Evolutionary conservation across 106 monocot species (phyloP).

Genomic region (Amphibolis antarctica): DNA sequence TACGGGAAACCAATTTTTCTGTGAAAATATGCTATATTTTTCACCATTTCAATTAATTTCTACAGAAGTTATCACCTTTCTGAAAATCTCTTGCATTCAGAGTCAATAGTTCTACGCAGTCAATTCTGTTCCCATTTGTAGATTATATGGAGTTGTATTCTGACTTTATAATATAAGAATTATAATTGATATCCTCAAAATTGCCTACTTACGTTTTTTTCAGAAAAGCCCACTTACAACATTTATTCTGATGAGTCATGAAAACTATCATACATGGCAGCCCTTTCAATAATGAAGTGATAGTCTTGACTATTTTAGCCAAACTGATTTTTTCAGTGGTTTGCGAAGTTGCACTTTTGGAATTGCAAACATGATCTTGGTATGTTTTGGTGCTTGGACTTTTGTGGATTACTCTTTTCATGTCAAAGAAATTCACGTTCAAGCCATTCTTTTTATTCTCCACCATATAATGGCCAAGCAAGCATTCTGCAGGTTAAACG

Average conservation of each 20-base stretch:
- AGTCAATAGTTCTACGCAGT: too few relatives aligned
- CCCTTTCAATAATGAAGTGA: neutral
- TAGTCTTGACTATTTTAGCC: neutral
- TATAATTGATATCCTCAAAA: neutral
- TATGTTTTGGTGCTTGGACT: slow-evolving; percentile 17
- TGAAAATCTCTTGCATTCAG: too few relatives aligned
- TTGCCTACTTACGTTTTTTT: neutral
- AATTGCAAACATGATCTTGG: slow-evolving; percentile 91
- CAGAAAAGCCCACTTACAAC: neutral
- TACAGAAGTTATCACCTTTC: too few relatives aligned
- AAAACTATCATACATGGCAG: neutral
- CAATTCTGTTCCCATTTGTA: too few relatives aligned
- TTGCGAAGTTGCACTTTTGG: slow-evolving; percentile 79
- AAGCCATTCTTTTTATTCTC: too few relatives aligned
- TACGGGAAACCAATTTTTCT: too few relatives aligned
- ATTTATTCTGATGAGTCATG: neutral
- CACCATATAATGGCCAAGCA: neutral
- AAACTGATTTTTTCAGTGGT: slow-evolving; percentile 52
- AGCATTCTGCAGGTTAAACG: slow-evolving; percentile 57
- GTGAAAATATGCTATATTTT: too few relatives aligned
- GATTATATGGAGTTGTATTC: neutral
- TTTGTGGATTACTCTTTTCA: neutral
- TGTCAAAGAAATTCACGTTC: too few relatives aligned
- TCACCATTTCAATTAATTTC: too few relatives aligned
- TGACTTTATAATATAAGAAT: neutral